A percentile compares a stretch with the other conserved stretches of the same genome.
Evolutionary conservation across 23 red algal species (phyloP).

Genomic region (Cyanidium caldarium): DNA sequence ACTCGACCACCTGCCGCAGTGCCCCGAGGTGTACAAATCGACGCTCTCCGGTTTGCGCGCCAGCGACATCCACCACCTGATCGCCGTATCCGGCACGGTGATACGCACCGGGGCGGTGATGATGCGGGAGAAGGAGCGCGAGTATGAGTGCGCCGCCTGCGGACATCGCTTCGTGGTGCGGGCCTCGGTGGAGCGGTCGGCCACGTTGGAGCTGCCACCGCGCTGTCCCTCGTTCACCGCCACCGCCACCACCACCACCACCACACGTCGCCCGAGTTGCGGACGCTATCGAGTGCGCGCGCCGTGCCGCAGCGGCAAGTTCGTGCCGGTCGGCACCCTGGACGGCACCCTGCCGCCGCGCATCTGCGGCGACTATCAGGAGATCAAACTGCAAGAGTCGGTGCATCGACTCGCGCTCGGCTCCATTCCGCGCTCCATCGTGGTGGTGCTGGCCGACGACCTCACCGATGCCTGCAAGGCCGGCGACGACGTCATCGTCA

Average conservation of each 20-base stretch:
- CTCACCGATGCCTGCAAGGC: conserved; percentile 77
- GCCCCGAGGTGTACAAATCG: conserved; percentile 19
- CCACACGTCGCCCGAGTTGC: too few species aligned
- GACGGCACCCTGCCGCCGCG: background rate
- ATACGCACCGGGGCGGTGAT: conserved; percentile 61
- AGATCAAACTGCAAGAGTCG: conserved; percentile 78
- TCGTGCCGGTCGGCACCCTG: background rate
- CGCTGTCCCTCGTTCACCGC: conserved; percentile 23
- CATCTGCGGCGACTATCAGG: conserved; percentile 66
- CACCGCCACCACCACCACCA: background rate
- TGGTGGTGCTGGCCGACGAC: conserved; percentile 77
- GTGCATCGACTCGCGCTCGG: conserved; percentile 69
- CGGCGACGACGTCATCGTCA: conserved; percentile 78
- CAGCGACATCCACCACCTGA: conserved; percentile 41
- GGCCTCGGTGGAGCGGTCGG: conserved; percentile 34
- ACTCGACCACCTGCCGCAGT: conserved; percentile 34
- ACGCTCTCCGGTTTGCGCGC: conserved; percentile 44
- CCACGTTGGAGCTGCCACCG: conserved; percentile 41
- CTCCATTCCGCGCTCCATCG: conserved; percentile 64
- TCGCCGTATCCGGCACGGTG: conserved; percentile 62
- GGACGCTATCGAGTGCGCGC: too few species aligned
- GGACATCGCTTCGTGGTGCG: conserved; percentile 39
- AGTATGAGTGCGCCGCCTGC: conserved; percentile 55
- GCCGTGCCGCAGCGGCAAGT: background rate
- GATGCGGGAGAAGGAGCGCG: conserved; percentile 42